Percentiles rank a stretch among this genome's conserved stretches.
Conservation (phyloP, 352 stramenopile species). For the Pythium plurisporium region DNA sequence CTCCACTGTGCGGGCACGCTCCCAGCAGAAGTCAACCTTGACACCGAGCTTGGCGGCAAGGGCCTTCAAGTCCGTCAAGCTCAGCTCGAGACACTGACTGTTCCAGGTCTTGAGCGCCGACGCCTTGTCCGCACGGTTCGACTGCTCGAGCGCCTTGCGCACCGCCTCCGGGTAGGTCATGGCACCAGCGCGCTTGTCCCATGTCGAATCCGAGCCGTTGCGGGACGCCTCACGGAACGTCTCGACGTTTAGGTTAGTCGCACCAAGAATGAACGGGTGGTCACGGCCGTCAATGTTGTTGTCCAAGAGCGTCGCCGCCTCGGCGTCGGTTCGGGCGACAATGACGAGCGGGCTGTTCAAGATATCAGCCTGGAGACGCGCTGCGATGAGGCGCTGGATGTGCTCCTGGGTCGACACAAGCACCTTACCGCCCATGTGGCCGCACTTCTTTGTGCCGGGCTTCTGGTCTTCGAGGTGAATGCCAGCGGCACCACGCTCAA, state of each 20-base stretch:
- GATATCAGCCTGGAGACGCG: conserved; percentile 95
- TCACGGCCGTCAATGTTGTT: conserved; percentile 97
- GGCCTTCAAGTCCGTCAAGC: conserved; percentile 68
- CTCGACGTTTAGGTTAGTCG: conserved; percentile 89
- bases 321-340: conserved; percentile 95
- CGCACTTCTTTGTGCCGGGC: conserved; percentile 98
- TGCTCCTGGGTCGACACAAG: conserved; percentile 97
- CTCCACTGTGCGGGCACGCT: conserved; percentile 93
- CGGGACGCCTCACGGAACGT: conserved; percentile 76
- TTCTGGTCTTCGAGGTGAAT: conserved; percentile 99
- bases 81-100: conserved; percentile 68
- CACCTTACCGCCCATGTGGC: conserved; percentile 98
- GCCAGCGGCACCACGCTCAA: conserved; percentile 95
- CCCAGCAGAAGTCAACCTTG: conserved; percentile 93
- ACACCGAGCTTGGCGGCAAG: conserved; percentile 77
- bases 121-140: conserved; percentile 50
- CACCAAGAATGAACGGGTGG: conserved; percentile 97
- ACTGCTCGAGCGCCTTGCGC: conserved; percentile 64
- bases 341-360: conserved; percentile 94
- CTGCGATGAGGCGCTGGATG: conserved; percentile 95
- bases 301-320: conserved; percentile 96
- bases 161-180: conserved; percentile 97
- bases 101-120: conserved; percentile 78
- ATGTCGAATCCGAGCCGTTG: conserved; percentile 67
- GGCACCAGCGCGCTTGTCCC: conserved; percentile 89